Evolutionary conservation across 768 basidiomycete species (phyloP), one percentile per base, ranked within the genome.

Genomic region (Pholiota molesta): DNA sequence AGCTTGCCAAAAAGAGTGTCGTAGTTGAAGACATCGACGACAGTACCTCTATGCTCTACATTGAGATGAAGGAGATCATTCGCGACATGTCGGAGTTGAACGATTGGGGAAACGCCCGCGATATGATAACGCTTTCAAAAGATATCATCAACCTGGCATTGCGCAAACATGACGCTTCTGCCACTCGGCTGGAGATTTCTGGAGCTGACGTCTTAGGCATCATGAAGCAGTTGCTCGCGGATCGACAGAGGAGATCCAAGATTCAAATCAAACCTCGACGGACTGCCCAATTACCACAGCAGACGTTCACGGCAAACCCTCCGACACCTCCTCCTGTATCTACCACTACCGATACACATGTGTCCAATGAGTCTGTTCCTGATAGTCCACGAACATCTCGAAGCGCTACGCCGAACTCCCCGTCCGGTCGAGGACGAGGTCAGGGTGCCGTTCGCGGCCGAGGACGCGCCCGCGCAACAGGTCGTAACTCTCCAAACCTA

Each of bases 101-200:
- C 4, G 81, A 82, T 1, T 90, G 89, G 89, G 89, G 88, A 14
- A 90, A 90, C 53, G 89, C 88, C 2, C 80, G 88, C 7, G 89
- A 90, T 63, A 78, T 89, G 69, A 75, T 82, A 55, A 83, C 82
- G 0, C 72, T 88, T 5, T 72, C 83, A 0, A 83, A 81, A 66
- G 71, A 77, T 47, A 79, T 90, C 75, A 71, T 79, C 11, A 72
- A 75, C 17, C 31, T 66, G 1, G 86, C 81, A 0, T 76, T 83
- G 21, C 13, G 31, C 8, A 51, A 67, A 49, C 23, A 8, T 73
- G 9, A 52, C 31, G 44, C 54, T 40, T 11, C 47, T 35, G 23
- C 37, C 47, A 28, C 47, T 49, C 19, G 23, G 14, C 28, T 23
- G 52, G 26, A 26, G 44, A 6, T 60, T 54, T 54, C 60, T 6